Conservation (phyloP, 768 basidiomycete species). For the Daedaleopsis sinensis region DNA sequence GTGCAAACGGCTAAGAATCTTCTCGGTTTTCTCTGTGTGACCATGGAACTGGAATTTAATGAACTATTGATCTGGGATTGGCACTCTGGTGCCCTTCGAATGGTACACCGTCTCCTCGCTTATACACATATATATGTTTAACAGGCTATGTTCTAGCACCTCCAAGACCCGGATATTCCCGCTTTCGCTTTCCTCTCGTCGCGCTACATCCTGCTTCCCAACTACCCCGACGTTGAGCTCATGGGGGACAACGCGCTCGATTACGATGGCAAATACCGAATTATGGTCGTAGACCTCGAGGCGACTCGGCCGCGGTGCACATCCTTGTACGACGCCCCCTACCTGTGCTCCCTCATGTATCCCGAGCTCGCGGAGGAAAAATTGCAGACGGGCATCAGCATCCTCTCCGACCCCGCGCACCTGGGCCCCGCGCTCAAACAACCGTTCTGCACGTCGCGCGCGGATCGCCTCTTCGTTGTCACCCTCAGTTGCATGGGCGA, state of each 20-base stretch:
- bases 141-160: slow-evolving; percentile 6
- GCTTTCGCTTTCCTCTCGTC: slow-evolving; percentile 32
- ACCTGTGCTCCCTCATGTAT: slow-evolving; percentile 43
- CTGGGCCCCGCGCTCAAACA: slow-evolving; percentile 37
- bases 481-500: slow-evolving; percentile 43
- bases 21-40: slow-evolving; percentile 54
- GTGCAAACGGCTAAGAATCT: slow-evolving; percentile 59
- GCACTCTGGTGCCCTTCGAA: slow-evolving; percentile 53
- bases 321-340: slow-evolving; percentile 35
- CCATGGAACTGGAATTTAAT: slow-evolving; percentile 37
- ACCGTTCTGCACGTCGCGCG: slow-evolving; percentile 49
- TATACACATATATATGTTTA: too few relatives aligned
- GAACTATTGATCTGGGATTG: slow-evolving; percentile 69
- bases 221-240: slow-evolving; percentile 2
- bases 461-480: slow-evolving; percentile 51
- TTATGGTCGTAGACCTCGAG: slow-evolving; percentile 46
- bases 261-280: slow-evolving; percentile 22
- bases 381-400: slow-evolving; percentile 36
- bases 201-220: slow-evolving; percentile 28
- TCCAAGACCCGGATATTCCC: slow-evolving; percentile 14
- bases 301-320: slow-evolving; percentile 31
- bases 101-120: slow-evolving; percentile 38
- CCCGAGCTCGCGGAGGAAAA: slow-evolving; percentile 35
- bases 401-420: slow-evolving; percentile 57
- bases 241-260: slow-evolving; percentile 23